Evolutionary conservation across 2,329 filamentous ascomycete genomes (phyloP).

Genomic region (Pezizomycotina sp.): DNA sequence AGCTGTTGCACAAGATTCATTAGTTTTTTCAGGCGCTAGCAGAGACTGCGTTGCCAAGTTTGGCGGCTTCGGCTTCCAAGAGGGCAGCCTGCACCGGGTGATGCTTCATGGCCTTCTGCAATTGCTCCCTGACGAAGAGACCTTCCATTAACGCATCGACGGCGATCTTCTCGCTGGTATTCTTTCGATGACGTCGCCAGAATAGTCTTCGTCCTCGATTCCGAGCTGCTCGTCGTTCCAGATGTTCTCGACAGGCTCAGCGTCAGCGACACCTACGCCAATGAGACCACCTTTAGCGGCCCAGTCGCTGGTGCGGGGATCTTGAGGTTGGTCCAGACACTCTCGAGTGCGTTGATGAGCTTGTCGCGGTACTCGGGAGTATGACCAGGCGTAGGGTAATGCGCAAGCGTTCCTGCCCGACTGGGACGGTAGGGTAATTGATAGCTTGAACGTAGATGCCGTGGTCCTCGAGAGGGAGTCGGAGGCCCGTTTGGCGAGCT

Average conservation of each 20-base stretch:
- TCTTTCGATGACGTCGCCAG: too few species aligned
- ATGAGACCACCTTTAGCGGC: constrained; percentile 81
- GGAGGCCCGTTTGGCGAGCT: constrained; percentile 77
- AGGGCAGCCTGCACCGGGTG: too few species aligned
- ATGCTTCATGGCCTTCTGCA: too few species aligned
- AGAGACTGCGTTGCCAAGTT: too few species aligned
- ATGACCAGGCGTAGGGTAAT: constrained; percentile 95
- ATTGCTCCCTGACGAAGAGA: too few species aligned
- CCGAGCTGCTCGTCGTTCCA: constrained; percentile 86
- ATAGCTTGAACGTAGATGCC: constrained; percentile 96
- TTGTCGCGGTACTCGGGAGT: constrained; percentile 69
- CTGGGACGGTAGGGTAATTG: constrained; percentile 96
- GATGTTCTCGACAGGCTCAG: constrained; percentile 44
- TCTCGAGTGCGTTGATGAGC: constrained; percentile 66
- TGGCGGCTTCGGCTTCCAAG: too few species aligned
- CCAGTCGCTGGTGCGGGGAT: constrained; percentile 94
- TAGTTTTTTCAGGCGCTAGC: too few species aligned
- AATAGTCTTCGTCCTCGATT: constrained; percentile 43
- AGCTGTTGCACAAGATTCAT: too few species aligned
- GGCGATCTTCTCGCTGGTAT: too few species aligned
- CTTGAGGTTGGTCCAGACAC: constrained; percentile 72
- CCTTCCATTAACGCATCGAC: too few species aligned
- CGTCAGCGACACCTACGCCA: constrained; percentile 63
- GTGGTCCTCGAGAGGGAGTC: constrained; percentile 81
- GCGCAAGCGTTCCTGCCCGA: constrained; percentile 90